Evolutionary conservation across 345 rosid species (phyloP), one percentile per base, ranked within the genome.

Genomic region (Gossypium mustelinum): DNA sequence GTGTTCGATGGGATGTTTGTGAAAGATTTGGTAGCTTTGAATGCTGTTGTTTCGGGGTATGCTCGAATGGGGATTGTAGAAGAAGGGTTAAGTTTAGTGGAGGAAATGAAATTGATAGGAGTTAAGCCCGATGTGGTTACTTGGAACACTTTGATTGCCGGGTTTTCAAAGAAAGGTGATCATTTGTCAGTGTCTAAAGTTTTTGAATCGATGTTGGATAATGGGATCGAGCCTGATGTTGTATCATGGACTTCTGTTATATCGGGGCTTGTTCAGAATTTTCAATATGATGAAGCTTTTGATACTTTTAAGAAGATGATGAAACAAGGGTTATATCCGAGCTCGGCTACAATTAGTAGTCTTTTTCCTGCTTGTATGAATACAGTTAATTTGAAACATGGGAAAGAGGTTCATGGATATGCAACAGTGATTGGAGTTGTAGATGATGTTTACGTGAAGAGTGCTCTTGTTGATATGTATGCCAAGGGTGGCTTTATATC

Each of bases 201-300:
- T 51, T 77, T 94, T 73, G 73, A 76, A 65, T 66, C 79, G 81
- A 91, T 92, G 97, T 72, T 44, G 27, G 56, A 24, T 27, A 48
- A 80, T 68, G 93, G 94, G 47, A 65, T 82, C 75, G 84, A 83
- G 74, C 94, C 92, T 17, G 98, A 94, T 75, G 89, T 87, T 18
- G 89, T 88, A 60, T 84, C 97, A 0, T 92, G 97, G 98, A 92
- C 97, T 51, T 88, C 97, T 0, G 68, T 92, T 45, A 88, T 91
- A 76, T 87, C 98, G 27, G 95, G 98, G 29, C 78, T 86, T 54
- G 95, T 92, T 69, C 88, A 89, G 76, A 94, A 86, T 79, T 87
- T 86, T 18, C 77, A 57, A n/a, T 80, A 82, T 11, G 75, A 58
- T 41, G 85, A 85, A 39, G 98, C 95, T 39, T 87, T 92, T 3